These are phyloP conservation scores for Vigna mungo DNA, from an alignment of 306 rosid species.

Conservation along the genomic window DNA sequence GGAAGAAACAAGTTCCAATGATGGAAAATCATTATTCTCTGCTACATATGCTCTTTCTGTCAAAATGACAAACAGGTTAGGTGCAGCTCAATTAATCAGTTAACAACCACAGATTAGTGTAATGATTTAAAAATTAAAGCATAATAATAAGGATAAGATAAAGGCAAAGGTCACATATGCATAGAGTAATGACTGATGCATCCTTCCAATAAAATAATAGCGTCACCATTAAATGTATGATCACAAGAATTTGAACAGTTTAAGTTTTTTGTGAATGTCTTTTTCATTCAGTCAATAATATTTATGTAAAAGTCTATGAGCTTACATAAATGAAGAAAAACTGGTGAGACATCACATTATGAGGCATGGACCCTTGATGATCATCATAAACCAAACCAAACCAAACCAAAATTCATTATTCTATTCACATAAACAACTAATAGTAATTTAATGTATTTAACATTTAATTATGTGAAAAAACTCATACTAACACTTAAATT, in stretches of 20 bases:
- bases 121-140: conserved; percentile 8
- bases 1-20: not conserved
- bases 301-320: not conserved
- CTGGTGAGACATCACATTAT: conserved; percentile 49
- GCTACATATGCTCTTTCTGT: not conserved
- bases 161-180: not conserved
- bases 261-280: not conserved
- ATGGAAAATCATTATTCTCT: conserved; percentile 29
- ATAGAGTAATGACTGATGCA: conserved; percentile 13
- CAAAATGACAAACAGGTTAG: conserved; percentile 33
- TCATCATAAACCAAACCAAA: conserved; percentile 14
- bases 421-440: conserved; percentile 2
- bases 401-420: conserved; percentile 33
- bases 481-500: too few relatives aligned
- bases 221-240: conserved; percentile 19
- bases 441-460: not conserved
- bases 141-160: not conserved
- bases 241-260: conserved; percentile 13
- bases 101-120: conserved; percentile 36
- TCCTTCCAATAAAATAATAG: conserved; percentile 13
- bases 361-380: conserved; percentile 36
- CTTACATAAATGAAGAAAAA: not conserved
- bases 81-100: conserved; percentile 32
- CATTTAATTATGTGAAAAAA: too few relatives aligned
- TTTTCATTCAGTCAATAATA: not conserved